A percentile compares a stretch with the other conserved stretches of the same genome.
Conservation (phyloP, 768 basidiomycete genomes). For the Boletus pseudo-olivaceus region DNA sequence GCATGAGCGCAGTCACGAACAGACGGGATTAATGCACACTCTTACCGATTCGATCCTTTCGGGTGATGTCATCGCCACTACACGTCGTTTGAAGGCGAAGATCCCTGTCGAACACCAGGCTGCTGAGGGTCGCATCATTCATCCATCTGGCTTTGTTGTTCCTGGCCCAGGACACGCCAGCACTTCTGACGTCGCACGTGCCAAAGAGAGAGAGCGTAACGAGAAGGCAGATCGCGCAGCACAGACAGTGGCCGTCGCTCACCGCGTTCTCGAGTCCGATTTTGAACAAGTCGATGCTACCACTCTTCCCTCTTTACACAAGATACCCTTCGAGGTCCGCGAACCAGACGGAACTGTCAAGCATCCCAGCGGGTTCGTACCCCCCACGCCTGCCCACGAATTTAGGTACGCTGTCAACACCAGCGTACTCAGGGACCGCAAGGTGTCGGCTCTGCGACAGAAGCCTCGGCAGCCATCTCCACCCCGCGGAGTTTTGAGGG, state of each 20-base stretch:
- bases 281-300: conserved; percentile 25
- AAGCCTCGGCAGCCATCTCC: conserved; percentile 11
- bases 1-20: conserved; percentile 2
- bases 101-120: conserved; percentile 25
- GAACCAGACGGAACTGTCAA: conserved; percentile 36
- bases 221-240: conserved; percentile 15
- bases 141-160: conserved; percentile 29
- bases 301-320: conserved; percentile 27
- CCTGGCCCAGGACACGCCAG: conserved; percentile 30
- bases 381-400: conserved; percentile 39
- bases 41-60: conserved; percentile 18
- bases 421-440: conserved; percentile 17
- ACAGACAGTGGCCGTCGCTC: conserved; percentile 33
- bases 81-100: conserved; percentile 28
- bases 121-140: conserved; percentile 16
- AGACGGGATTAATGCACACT: conserved; percentile 21
- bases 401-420: conserved; percentile 25
- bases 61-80: conserved; percentile 26
- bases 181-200: conserved; percentile 21
- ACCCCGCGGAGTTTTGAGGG: conserved; percentile 14
- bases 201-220: conserved; percentile 25
- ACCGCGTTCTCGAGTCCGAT: conserved; percentile 31
- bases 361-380: conserved; percentile 43
- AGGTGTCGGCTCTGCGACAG: conserved; percentile 10
- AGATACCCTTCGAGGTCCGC: conserved; percentile 42